These are phyloP conservation scores for Talaromyces piceae DNA, from an alignment of 2,329 filamentous ascomycete species.

Conservation along the genomic window DNA sequence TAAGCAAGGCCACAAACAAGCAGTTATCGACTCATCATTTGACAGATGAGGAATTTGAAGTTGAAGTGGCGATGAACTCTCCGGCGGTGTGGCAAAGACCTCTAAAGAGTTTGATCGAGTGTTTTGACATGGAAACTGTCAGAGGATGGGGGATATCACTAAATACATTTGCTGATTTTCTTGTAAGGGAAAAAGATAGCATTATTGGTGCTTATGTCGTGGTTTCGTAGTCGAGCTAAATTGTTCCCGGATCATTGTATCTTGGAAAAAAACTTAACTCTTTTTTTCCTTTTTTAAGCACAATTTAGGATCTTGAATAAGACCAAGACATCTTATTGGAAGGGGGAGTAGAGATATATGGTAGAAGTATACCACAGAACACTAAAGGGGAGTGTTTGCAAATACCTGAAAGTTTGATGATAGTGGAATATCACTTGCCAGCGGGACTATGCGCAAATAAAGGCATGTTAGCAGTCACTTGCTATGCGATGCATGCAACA, in stretches of 20 bases:
- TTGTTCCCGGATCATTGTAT: neutral
- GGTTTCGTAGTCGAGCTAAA: neutral
- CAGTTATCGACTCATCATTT: slow-evolving; percentile 33
- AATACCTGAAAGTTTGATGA: too few species aligned
- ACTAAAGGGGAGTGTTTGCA: too few species aligned
- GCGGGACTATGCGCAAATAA: too few species aligned
- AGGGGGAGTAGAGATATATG: too few species aligned
- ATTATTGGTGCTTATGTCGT: slow-evolving; percentile 15
- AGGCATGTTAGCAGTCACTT: too few species aligned
- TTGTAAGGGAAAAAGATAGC: slow-evolving; percentile 33
- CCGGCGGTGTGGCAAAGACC: slow-evolving; percentile 34
- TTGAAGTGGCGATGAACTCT: slow-evolving; percentile 27
- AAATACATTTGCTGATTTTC: slow-evolving; percentile 39
- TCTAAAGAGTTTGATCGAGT: slow-evolving; percentile 28
- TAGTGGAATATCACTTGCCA: too few species aligned
- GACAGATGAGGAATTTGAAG: slow-evolving; percentile 36
- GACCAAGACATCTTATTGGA: too few species aligned
- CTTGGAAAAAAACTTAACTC: too few species aligned
- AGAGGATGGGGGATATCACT: slow-evolving; percentile 35
- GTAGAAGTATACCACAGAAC: too few species aligned
- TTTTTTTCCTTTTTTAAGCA: too few species aligned
- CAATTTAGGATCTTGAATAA: too few species aligned
- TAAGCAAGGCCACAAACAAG: slow-evolving; percentile 28
- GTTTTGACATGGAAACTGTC: slow-evolving; percentile 27
- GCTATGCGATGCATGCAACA: too few species aligned